phyloP scores from a whole-genome alignment of 139 green algal species.

The Tetraselmis striata region DNA sequence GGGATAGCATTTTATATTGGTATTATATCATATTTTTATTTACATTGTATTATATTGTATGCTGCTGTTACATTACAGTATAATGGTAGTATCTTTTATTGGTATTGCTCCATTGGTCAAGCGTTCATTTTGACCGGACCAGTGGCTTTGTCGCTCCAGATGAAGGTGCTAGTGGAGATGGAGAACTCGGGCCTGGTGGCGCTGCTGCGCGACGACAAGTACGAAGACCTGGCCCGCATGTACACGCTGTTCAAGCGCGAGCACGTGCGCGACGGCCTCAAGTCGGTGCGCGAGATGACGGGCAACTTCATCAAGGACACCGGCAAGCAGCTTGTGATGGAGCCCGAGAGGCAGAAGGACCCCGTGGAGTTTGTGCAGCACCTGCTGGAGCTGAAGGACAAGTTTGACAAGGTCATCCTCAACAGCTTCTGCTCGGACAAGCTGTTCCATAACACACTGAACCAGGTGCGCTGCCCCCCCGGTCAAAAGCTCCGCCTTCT shows the following conservation, averaged over 20 bases:
- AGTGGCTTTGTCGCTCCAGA: slow-evolving; percentile 39
- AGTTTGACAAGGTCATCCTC: slow-evolving; percentile 82
- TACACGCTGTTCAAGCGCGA: slow-evolving; percentile 75
- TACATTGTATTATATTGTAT: no score
- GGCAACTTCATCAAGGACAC: slow-evolving; percentile 55
- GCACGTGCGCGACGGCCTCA: slow-evolving; percentile 56
- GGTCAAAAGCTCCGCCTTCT: no score
- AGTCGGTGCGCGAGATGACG: slow-evolving; percentile 54
- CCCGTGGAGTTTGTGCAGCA: slow-evolving; percentile 81
- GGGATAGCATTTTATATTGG: no score
- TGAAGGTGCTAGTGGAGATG: slow-evolving; percentile 87
- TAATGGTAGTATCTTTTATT: no score
- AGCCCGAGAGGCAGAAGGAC: slow-evolving; percentile 68
- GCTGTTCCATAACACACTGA: slow-evolving; percentile 81
- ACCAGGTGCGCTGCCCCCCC: slow-evolving; percentile 32
- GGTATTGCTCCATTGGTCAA: no score
- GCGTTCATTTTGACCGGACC: no score
- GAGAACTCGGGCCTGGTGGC: slow-evolving; percentile 79
- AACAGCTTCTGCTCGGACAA: slow-evolving; percentile 78
- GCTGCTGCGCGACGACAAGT: slow-evolving; percentile 71
- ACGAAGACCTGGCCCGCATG: slow-evolving; percentile 81
- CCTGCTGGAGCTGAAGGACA: slow-evolving; percentile 79
- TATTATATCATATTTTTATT: no score
- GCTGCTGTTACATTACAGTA: no score
- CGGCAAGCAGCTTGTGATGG: slow-evolving; percentile 61